These are phyloP conservation scores for Debaryomycetaceae sp. DNA, from an alignment of 1,139 yeast genomes.

Conservation along the genomic window DNA sequence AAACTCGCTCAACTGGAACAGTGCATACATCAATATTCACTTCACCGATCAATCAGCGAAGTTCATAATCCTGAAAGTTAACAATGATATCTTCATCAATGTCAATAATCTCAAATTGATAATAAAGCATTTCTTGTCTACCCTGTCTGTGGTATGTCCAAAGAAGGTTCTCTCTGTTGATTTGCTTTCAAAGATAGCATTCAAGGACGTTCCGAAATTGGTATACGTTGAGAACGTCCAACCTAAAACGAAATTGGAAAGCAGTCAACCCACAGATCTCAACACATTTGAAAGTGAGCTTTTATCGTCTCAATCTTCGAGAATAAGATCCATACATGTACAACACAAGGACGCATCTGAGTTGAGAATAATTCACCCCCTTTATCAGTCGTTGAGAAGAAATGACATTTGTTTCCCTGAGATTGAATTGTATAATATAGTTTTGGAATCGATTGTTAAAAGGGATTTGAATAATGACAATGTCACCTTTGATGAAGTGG, in stretches of 20 bases:
- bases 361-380: conserved; percentile 35
- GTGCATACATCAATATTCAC: conserved; percentile 3
- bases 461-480: conserved; percentile 27
- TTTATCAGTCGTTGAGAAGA: conserved; percentile 41
- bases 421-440: conserved; percentile 33
- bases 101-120: conserved; percentile 19
- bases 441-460: conserved; percentile 29
- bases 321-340: conserved; percentile 15
- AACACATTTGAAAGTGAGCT: conserved; percentile 18
- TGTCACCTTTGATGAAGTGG: conserved; percentile 24
- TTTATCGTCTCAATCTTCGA: conserved; percentile 18
- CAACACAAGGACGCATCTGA: conserved; percentile 17
- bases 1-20: conserved; percentile 1
- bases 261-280: not conserved
- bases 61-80: conserved; percentile 29
- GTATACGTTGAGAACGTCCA: not conserved
- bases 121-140: conserved; percentile 17
- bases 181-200: not conserved
- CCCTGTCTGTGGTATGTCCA: conserved; percentile 10
- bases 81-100: conserved; percentile 25
- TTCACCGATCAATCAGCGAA: conserved; percentile 11
- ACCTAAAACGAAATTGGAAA: not conserved
- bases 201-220: not conserved
- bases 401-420: conserved; percentile 32
- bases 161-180: conserved; percentile 2